These are phyloP conservation scores for Helotiales sp. DNA, from an alignment of 2,329 filamentous ascomycete genomes.

Conservation along the genomic window DNA sequence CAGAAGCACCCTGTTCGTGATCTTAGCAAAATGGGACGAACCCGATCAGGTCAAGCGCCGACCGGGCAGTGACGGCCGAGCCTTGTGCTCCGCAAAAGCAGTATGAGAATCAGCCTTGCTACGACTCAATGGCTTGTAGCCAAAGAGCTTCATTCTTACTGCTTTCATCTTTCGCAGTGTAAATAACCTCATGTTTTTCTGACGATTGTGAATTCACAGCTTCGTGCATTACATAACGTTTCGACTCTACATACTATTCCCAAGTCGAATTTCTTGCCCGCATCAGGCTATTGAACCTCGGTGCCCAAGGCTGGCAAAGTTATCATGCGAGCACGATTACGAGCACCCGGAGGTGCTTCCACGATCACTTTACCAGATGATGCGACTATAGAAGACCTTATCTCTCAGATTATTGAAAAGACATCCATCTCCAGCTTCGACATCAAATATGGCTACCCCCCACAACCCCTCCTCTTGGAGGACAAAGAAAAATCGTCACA, in stretches of 20 bases:
- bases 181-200: too few relatives aligned
- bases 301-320: constrained; percentile 2
- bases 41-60: background rate
- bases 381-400: constrained; percentile 63
- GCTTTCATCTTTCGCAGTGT: too few relatives aligned
- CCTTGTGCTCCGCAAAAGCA: background rate
- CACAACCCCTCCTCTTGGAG: constrained; percentile 65
- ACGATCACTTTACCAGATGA: constrained; percentile 68
- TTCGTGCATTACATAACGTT: too few relatives aligned
- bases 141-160: too few relatives aligned
- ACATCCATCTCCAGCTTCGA: constrained; percentile 68
- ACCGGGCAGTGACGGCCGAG: too few relatives aligned
- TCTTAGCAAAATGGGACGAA: background rate
- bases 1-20: background rate
- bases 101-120: too few relatives aligned
- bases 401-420: constrained; percentile 59
- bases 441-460: constrained; percentile 83
- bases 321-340: constrained; percentile 71
- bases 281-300: background rate
- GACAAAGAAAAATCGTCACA: constrained; percentile 43
- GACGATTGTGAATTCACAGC: too few relatives aligned
- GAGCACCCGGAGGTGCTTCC: constrained; percentile 71
- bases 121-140: too few relatives aligned
- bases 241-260: too few relatives aligned
- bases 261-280: background rate